A percentile compares a stretch with the other conserved stretches of the same genome.
These are phyloP conservation scores for Daldinia decipiens DNA, from an alignment of 495 filamentous ascomycete species.

Conservation along the genomic window DNA sequence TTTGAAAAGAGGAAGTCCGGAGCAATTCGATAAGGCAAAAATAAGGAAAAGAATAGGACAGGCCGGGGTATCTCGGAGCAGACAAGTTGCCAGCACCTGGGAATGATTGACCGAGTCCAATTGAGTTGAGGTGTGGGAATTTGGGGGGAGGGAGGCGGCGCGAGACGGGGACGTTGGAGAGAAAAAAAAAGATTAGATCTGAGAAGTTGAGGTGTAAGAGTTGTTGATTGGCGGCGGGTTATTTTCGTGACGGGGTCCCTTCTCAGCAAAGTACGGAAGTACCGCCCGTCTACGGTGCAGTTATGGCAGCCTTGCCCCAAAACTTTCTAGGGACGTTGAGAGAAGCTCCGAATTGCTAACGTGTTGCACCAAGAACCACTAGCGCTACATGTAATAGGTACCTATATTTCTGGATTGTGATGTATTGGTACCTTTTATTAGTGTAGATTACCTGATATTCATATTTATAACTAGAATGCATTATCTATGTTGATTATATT, in stretches of 20 bases:
- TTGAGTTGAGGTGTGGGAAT: conserved; percentile 25
- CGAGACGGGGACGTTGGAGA: conserved; percentile 35
- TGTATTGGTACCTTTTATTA: conserved; percentile 1
- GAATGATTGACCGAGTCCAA: conserved; percentile 41
- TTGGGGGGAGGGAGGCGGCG: conserved; percentile 22
- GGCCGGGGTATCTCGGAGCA: conserved; percentile 41
- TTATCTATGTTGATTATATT: too few relatives aligned
- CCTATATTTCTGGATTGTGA: not conserved
- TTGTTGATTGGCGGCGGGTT: conserved; percentile 42
- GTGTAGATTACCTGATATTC: not conserved
- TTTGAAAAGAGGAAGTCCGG: conserved; percentile 31
- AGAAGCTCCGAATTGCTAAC: conserved; percentile 38
- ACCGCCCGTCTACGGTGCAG: conserved; percentile 5
- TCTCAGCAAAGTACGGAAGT: conserved; percentile 35
- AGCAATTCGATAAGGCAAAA: conserved; percentile 37
- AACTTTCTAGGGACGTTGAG: conserved; percentile 40
- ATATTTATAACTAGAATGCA: not conserved
- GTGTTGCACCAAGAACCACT: conserved; percentile 1
- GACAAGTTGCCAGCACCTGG: conserved; percentile 49
- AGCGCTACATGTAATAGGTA: conserved; percentile 7
- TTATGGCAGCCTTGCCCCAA: conserved; percentile 33
- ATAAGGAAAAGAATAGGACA: conserved; percentile 36
- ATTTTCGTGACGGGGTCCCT: conserved; percentile 32
- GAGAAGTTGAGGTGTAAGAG: conserved; percentile 18
- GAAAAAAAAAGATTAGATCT: conserved; percentile 40